These are phyloP conservation scores for Phytophthora cajani DNA, from an alignment of 352 stramenopile genomes.

Conservation along the genomic window DNA sequence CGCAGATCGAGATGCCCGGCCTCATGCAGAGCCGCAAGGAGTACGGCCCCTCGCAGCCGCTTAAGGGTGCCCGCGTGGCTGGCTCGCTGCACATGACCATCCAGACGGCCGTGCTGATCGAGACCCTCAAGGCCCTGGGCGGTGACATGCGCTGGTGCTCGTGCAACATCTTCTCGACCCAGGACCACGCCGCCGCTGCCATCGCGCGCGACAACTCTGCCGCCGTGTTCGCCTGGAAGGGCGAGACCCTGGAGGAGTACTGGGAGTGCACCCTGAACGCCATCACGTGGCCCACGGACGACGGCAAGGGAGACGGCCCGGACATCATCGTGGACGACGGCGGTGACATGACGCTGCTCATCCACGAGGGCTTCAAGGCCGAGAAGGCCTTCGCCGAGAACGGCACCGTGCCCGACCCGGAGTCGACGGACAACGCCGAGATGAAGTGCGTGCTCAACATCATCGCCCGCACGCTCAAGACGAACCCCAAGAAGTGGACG, in stretches of 20 bases:
- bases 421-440: slow-evolving; percentile 96
- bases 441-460: slow-evolving; percentile 99
- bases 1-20: slow-evolving; percentile 98
- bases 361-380: slow-evolving; percentile 98
- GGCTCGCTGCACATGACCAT: slow-evolving; percentile 99
- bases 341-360: slow-evolving; percentile 98
- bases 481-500: slow-evolving; percentile 97
- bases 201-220: slow-evolving; percentile 96
- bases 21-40: slow-evolving; percentile 97
- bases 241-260: slow-evolving; percentile 98
- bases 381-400: slow-evolving; percentile 95
- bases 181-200: slow-evolving; percentile 97
- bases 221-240: slow-evolving; percentile 99
- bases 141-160: slow-evolving; percentile 98
- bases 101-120: slow-evolving; percentile 98
- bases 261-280: slow-evolving; percentile 99
- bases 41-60: slow-evolving; percentile 87
- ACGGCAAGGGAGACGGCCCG: slow-evolving; percentile 96
- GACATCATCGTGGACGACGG: slow-evolving; percentile 99
- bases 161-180: slow-evolving; percentile 99
- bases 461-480: slow-evolving; percentile 94
- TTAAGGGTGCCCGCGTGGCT: slow-evolving; percentile 93
- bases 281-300: slow-evolving; percentile 96
- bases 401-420: slow-evolving; percentile 94
- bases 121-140: slow-evolving; percentile 97